Base-by-base conservation (phyloP, 106 monocot species). In the Apostasia shenzhenica region DNA sequence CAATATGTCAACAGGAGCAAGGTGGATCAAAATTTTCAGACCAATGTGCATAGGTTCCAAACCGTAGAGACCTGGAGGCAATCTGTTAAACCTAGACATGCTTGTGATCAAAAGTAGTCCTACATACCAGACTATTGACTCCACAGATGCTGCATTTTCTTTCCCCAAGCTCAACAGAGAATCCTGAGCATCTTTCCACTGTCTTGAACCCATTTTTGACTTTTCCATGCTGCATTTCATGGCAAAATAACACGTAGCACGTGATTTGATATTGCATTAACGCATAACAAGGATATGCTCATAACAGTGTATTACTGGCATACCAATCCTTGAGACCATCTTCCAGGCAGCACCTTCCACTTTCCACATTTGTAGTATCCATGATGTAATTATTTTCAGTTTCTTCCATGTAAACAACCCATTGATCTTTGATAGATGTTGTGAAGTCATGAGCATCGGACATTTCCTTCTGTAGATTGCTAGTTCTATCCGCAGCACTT, bases 181-280 rank as follows among this genome's bases (percentile, higher is more conserved):
- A 55, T 87, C 82, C 57, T 97, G 79, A 70, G 92, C 92, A 59
- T 84, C 67, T 81, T 48, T 82, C 97, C 97, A 97, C 66, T 97
- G 89, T 56, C 76, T 52, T 12, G 82, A 80, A 68, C 84, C 89
- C 82, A 85, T 77, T 68, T 41, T 89, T 67, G 87, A 82, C 62
- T 84, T 92, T 58, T 48, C 72, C 82, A 81, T 79, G 76, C 97
- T 97, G 69, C 66, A 82, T 8, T n/a, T 3, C 49, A 8, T 8
- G 2, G 37, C 43, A 40, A 45, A 62, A 40, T 59, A 1, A 41
- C 43, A 45, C 5, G 12, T 10, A 62, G 62, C 9, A 13, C 45
- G 6, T 48, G 48, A 65, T 65, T 48, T 26, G 65, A 3, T 3
- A 56, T 56, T 14, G n/a, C 3, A 43, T 48, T 46, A 13, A 48